A percentile compares a stretch with the other conserved stretches of the same genome.
These are phyloP conservation scores for Scutellaria galericulata DNA, from an alignment of 257 asterid species.

Conservation along the genomic window DNA sequence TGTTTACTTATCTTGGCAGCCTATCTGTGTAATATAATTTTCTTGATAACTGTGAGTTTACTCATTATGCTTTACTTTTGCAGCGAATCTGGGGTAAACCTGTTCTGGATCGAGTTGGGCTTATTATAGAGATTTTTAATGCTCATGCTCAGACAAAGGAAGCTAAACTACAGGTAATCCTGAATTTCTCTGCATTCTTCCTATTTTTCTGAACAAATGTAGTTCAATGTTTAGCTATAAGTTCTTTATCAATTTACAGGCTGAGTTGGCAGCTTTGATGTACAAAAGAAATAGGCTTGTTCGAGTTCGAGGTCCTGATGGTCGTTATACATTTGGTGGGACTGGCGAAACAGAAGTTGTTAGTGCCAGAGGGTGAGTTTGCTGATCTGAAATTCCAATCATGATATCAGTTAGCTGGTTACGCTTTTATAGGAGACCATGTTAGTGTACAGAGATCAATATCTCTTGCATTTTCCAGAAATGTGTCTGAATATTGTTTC, in stretches of 20 bases:
- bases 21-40: conserved; percentile 4
- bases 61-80: conserved; percentile 23
- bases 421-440: conserved; percentile 14
- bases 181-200: conserved; percentile 32
- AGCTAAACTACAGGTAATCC: conserved; percentile 82
- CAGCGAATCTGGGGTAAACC: conserved; percentile 88
- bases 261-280: conserved; percentile 97
- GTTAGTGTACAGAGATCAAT: neutral
- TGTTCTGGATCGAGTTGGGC: conserved; percentile 91
- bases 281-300: conserved; percentile 95
- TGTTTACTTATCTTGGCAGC: conserved; percentile 23
- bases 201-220: conserved; percentile 15
- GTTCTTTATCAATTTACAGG: conserved; percentile 48
- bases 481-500: conserved; percentile 16
- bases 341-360: conserved; percentile 92
- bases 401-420: conserved; percentile 21
- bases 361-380: conserved; percentile 93
- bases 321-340: conserved; percentile 82
- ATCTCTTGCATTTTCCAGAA: conserved; percentile 7
- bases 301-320: conserved; percentile 83
- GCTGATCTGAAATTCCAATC: conserved; percentile 20
- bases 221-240: conserved; percentile 4
- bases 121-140: conserved; percentile 91
- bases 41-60: neutral
- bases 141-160: conserved; percentile 99